Evolutionary conservation across 2,329 filamentous ascomycete genomes (phyloP), one percentile per base, ranked within the genome.

Genomic region (Plenodomus lindquistii): DNA sequence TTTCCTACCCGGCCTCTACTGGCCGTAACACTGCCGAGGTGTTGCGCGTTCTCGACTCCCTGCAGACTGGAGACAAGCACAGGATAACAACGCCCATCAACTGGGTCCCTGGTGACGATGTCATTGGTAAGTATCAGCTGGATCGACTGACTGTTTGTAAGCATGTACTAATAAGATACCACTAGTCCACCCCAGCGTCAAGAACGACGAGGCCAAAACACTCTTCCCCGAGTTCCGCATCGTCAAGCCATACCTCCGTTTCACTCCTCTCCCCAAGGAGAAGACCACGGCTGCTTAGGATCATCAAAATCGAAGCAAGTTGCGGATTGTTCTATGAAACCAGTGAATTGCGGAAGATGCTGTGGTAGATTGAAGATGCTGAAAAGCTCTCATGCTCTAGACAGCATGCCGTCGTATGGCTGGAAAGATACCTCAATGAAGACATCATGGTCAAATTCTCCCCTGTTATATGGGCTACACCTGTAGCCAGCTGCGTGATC

Each of bases 1-100:
- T 85, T 51, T 80, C 80, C 54, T 85, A 85, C 76, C 82, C 82
- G 20, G 83, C 83, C 41, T 83, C 80, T 45, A 85, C 82, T 34
- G 82, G 83, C 50, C 76, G 78, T 62, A 80, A 80, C 74, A 78
- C 77, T 34, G 77, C 78, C 39, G 78, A 80, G 68, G 77, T 80
- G 11, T 73, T 80, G 20, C 77, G 78, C 52, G 75, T 80, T 29
- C 72, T 80, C 51, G 78, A 80, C 67, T 77, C 74, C 44, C 74
- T 80, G 54, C 77, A 79, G 73, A 80, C 77, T 15, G 82, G 81
- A 47, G 82, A 85, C 72, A 82, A 82, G 76, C 74, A 83, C 74
- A 73, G 75, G 48, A 71, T 85, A 58, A 83, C 81, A 43, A 85
- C 82, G 3, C 82, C 82, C 18, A 83, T 85, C 67, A 83, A 85